These are phyloP conservation scores for Pelargonium cotyledonis DNA, from an alignment of 441 rosid genomes.

Conservation along the genomic window DNA sequence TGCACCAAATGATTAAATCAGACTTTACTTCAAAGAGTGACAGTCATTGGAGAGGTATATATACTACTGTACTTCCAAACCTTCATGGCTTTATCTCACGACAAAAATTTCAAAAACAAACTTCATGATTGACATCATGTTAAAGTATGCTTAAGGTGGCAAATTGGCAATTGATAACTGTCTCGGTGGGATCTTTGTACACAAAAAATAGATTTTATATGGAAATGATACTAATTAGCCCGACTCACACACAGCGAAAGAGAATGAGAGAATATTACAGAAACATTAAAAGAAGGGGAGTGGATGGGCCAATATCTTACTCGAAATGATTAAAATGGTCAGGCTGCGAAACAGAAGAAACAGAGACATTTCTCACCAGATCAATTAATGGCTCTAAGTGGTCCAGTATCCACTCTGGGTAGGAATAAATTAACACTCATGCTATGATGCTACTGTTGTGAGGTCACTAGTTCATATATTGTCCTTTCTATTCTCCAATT, in stretches of 20 bases:
- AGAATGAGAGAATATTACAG: neutral
- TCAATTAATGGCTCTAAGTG: neutral
- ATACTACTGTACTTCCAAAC: too few species aligned
- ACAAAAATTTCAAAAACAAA: too few species aligned
- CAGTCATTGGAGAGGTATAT: too few species aligned
- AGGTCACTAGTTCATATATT: neutral
- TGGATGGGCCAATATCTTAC: neutral
- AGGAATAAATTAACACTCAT: neutral
- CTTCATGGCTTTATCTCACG: too few species aligned
- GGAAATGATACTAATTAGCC: neutral
- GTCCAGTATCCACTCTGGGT: slow-evolving; percentile 1
- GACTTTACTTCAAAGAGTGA: too few species aligned
- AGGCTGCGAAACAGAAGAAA: neutral
- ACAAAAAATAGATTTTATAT: neutral
- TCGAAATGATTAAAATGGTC: neutral
- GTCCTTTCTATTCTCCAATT: neutral
- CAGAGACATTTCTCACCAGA: neutral
- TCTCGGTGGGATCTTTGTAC: neutral
- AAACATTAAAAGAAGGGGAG: neutral
- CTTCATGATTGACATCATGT: too few species aligned
- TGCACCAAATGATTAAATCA: too few species aligned
- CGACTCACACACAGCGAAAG: neutral
- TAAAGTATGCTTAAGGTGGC: too few species aligned
- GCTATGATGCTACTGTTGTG: neutral
- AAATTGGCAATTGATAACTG: neutral